Evolutionary conservation across 2,329 filamentous ascomycete genomes (phyloP).

Genomic region (Nannizziopsis arthrosporioides): DNA sequence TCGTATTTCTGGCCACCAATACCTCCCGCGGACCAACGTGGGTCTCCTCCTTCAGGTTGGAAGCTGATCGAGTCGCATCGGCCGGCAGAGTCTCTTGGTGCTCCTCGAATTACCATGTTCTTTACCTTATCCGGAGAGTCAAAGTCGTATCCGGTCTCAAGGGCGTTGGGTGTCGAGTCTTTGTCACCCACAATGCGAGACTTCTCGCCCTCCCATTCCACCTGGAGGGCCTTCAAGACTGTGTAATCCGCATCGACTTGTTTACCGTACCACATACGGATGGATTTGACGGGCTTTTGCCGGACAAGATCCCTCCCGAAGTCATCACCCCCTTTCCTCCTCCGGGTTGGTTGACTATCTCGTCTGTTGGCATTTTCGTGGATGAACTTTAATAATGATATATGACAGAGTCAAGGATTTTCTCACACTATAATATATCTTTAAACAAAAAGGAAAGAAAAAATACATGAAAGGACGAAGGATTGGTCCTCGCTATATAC

Average conservation of each 20-base stretch:
- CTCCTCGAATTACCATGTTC: background rate
- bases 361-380: background rate
- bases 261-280: slow-evolving; percentile 8
- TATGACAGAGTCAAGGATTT: no score
- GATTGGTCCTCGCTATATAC: no score
- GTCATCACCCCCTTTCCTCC: background rate
- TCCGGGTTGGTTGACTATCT: background rate
- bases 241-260: background rate
- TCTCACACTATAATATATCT: no score
- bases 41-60: background rate
- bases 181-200: background rate
- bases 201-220: background rate
- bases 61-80: slow-evolving; percentile 3
- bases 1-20: background rate
- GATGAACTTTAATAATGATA: no score
- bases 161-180: background rate
- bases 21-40: background rate
- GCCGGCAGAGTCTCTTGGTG: background rate
- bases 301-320: background rate
- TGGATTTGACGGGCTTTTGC: slow-evolving; percentile 15
- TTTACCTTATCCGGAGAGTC: background rate
- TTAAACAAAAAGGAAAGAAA: no score
- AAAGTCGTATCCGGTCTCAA: background rate
- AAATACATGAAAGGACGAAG: no score
- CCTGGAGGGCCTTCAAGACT: slow-evolving; percentile 1